phyloP scores from a whole-genome alignment of 805 yeast genomes.

The Komagataella populi region DNA sequence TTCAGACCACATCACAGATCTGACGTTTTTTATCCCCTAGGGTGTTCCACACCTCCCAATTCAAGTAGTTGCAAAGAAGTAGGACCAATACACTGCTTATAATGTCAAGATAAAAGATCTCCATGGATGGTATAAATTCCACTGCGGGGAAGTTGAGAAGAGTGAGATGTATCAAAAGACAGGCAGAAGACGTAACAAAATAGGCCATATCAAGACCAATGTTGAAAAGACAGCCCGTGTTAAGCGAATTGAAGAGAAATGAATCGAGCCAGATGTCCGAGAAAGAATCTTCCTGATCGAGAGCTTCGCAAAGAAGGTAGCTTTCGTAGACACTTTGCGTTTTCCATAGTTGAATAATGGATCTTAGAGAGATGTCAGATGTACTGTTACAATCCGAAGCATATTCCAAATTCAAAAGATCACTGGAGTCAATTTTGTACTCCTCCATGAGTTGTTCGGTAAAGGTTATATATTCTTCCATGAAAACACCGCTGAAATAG shows the following conservation, averaged over 20 bases:
- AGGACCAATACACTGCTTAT: background rate
- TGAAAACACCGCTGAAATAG: background rate
- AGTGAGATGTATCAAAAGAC: background rate
- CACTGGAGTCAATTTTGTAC: background rate
- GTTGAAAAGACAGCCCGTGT: background rate
- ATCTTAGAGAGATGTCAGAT: background rate
- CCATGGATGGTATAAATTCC: background rate
- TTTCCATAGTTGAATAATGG: background rate
- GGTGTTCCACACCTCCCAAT: background rate
- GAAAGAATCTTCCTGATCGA: background rate
- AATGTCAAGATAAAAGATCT: background rate
- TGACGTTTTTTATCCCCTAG: background rate
- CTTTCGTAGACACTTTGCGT: background rate
- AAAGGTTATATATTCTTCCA: background rate
- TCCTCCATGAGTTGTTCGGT: background rate
- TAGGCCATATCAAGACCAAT: background rate
- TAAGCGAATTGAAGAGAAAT: background rate
- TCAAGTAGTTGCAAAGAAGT: background rate
- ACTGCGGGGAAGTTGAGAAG: background rate
- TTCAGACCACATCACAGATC: background rate
- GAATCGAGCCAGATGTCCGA: background rate
- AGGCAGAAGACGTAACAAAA: background rate
- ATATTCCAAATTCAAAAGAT: background rate
- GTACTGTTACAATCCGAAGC: background rate
- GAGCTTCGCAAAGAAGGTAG: background rate